Percentiles rank a stretch among this genome's conserved stretches.
phyloP scores from a whole-genome alignment of 2,329 filamentous ascomycete species.

The Alternaria sp. region DNA sequence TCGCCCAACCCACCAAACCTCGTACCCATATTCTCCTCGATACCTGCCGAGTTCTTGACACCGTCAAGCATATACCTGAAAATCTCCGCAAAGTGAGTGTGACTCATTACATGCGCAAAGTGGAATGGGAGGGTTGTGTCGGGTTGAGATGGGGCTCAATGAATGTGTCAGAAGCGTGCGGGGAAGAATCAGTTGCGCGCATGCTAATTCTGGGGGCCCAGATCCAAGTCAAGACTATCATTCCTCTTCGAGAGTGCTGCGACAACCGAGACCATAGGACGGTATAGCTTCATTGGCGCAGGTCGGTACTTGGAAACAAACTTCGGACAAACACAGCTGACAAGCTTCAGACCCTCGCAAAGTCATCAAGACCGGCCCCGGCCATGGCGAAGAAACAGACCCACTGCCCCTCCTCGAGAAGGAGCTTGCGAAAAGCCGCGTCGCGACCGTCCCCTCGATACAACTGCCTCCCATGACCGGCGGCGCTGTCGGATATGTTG shows the following conservation, averaged over 20 bases:
- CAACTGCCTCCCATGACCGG: constrained; percentile 86
- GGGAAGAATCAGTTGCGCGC: neutral
- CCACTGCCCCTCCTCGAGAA: constrained; percentile 83
- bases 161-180: neutral
- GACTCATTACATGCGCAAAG: constrained; percentile 34
- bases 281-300: constrained; percentile 94
- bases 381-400: constrained; percentile 83
- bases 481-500: constrained; percentile 94
- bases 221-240: constrained; percentile 75
- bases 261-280: constrained; percentile 86
- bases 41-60: constrained; percentile 91
- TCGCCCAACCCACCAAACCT: constrained; percentile 73
- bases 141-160: neutral
- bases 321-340: constrained; percentile 11
- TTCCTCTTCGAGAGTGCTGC: constrained; percentile 97
- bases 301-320: constrained; percentile 57
- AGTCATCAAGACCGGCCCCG: constrained; percentile 84
- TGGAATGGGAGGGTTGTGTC: neutral
- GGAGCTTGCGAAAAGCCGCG: constrained; percentile 79
- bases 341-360: constrained; percentile 67
- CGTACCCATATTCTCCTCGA: constrained; percentile 82
- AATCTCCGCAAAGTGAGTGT: constrained; percentile 74
- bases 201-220: constrained; percentile 36
- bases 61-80: constrained; percentile 96
- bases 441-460: constrained; percentile 83